Percentiles rank a stretch among this genome's conserved stretches.
phyloP scores from a whole-genome alignment of 2,329 filamentous ascomycete genomes.

The Rhynchosporium agropyri region DNA sequence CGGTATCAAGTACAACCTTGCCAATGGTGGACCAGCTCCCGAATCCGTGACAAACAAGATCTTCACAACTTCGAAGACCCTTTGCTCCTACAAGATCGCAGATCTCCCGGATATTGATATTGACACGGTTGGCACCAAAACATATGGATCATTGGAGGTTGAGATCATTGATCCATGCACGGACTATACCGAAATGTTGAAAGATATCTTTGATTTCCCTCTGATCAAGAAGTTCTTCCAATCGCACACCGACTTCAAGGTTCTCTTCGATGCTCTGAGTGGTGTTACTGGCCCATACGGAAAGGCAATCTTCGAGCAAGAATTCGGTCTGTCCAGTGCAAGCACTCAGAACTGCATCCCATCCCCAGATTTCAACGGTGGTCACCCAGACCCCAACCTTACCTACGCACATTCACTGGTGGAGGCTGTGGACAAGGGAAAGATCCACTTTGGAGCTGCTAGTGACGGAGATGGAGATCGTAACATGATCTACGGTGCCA shows the following conservation, averaged over 20 bases:
- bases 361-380: constrained; percentile 92
- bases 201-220: constrained; percentile 97
- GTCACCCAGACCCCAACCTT: constrained; percentile 96
- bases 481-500: constrained; percentile 99
- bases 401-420: constrained; percentile 96
- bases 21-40: constrained; percentile 93
- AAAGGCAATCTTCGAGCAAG: constrained; percentile 90
- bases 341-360: constrained; percentile 91
- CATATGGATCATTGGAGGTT: constrained; percentile 84
- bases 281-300: constrained; percentile 97
- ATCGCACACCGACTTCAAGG: constrained; percentile 87
- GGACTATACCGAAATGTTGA: constrained; percentile 94
- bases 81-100: constrained; percentile 90
- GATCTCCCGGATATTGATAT: constrained; percentile 88
- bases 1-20: constrained; percentile 99
- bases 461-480: constrained; percentile 97
- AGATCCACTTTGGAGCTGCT: constrained; percentile 93
- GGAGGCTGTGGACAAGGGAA: constrained; percentile 86
- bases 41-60: constrained; percentile 99
- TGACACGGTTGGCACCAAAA: constrained; percentile 77
- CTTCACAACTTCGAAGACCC: constrained; percentile 84
- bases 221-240: constrained; percentile 93
- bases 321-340: constrained; percentile 77
- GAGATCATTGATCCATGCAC: constrained; percentile 92
- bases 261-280: constrained; percentile 91